Evolutionary conservation across 768 basidiomycete species (phyloP), one percentile per base, ranked within the genome.

Genomic region (Mycena capillaripes): DNA sequence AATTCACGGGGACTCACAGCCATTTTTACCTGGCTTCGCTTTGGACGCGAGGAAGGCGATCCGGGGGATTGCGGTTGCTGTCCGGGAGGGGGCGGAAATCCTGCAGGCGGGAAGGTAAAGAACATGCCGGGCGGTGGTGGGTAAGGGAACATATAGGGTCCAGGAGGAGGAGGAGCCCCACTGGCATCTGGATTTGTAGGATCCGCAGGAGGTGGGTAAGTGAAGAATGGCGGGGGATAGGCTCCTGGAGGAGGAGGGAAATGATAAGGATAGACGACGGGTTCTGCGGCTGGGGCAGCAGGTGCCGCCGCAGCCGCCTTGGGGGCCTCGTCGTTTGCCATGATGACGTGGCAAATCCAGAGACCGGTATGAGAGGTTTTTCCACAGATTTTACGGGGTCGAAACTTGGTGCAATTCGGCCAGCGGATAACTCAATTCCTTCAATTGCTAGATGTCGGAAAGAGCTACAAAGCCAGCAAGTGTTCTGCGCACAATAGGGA

Each of bases 11-110:
- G 1, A 81, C 86, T 74, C 76, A 89, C 88, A 44, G 95, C 95
- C 85, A 95, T 95, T 86, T 96, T 96, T 77, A 96, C 95, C 79
- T 96, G 95, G 76, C 90, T 91, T 72, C 95, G 93, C 82, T 96
- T 96, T 3, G 92, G 89, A 70, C 91, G 82, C 10, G 79, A 66
- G 46, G 86, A 2, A 83, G 76, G 29, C 29, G 69, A 36, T 6
- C 34, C 29, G 38, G 48, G 55, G 1, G 69, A 25, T 11, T 50
- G 66, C 14, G 42, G 48, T 21, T 52, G 53, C 27, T 48, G 3
- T 12, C 55, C 56, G n/a, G 56, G 59, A 10, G 55, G 66, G 25
- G 61, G 55, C 0, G 66, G 55, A 29, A 72, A 72, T 3, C 55
- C 62, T 27, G 36, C 60, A 4, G 71, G 71, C 8, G 71, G 66